phyloP scores from a whole-genome alignment of 345 rosid genomes.

The Eucalyptus virginea region DNA sequence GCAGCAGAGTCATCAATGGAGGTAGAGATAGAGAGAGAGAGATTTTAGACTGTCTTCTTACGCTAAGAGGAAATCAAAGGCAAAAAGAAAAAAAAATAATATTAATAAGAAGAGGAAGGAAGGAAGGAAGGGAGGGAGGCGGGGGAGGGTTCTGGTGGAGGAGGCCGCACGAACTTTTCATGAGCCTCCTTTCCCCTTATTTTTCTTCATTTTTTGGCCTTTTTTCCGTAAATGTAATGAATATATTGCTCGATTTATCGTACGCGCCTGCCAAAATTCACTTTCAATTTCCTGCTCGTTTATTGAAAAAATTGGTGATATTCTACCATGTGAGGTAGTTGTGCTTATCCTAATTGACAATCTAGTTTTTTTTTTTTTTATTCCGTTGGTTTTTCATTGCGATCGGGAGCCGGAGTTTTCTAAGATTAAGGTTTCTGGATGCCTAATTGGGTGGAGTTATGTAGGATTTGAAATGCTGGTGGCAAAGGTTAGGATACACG shows the following conservation, averaged over 20 bases:
- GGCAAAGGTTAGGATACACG: neutral
- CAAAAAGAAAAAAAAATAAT: too few species aligned
- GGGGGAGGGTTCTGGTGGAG: too few species aligned
- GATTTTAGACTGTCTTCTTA: too few species aligned
- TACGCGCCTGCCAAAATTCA: neutral
- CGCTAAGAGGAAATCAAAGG: too few species aligned
- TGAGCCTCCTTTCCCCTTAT: neutral
- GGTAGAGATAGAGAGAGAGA: too few species aligned
- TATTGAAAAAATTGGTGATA: neutral
- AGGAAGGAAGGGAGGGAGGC: too few species aligned
- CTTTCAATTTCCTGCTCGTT: neutral
- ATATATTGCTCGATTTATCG: neutral
- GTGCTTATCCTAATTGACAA: neutral
- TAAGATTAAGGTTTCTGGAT: neutral
- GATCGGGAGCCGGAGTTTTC: rapidly evolving
- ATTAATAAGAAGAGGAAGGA: too few species aligned
- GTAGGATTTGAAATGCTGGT: neutral
- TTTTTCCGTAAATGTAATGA: neutral
- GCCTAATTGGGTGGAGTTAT: neutral
- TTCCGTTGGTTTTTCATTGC: rapidly evolving
- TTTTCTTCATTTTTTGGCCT: too few species aligned
- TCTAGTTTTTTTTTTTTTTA: neutral
- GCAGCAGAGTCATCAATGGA: too few species aligned
- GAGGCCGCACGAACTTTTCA: too few species aligned
- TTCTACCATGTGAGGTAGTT: neutral